These are phyloP conservation scores for Lasiosphaeris hirsuta DNA, from an alignment of 495 filamentous ascomycete genomes.

Conservation along the genomic window DNA sequence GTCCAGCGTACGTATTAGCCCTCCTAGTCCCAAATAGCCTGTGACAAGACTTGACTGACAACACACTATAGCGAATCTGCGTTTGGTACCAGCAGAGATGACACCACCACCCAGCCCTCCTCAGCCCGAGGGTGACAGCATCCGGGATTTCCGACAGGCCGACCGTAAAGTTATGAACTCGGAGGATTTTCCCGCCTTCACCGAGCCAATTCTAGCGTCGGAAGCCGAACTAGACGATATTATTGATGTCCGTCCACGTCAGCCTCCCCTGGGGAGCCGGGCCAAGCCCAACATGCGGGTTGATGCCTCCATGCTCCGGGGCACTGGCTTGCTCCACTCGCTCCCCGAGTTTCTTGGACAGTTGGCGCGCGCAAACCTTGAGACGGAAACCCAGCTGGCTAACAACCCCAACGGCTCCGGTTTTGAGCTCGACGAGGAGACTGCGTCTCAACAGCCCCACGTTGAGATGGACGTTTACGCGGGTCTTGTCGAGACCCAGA, in stretches of 20 bases:
- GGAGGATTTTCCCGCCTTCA: constrained; percentile 22
- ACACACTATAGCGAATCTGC: constrained; percentile 8
- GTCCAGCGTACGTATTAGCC: constrained; percentile 10
- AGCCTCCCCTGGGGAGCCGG: background rate
- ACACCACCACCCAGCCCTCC: constrained; percentile 1
- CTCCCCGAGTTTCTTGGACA: constrained; percentile 30
- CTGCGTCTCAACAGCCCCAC: constrained; percentile 14
- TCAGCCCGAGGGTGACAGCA: constrained; percentile 17
- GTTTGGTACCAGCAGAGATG: constrained; percentile 14
- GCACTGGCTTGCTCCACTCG: constrained; percentile 19
- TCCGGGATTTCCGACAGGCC: constrained; percentile 9
- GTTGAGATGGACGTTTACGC: constrained; percentile 26
- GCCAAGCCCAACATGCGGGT: constrained; percentile 22
- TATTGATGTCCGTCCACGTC: constrained; percentile 17
- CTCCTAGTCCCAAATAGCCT: background rate
- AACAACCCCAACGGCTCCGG: constrained; percentile 17
- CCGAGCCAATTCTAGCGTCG: constrained; percentile 26
- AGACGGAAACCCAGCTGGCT: constrained; percentile 23
- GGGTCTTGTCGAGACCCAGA: constrained; percentile 20
- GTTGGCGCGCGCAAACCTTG: constrained; percentile 26
- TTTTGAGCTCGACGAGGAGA: constrained; percentile 12
- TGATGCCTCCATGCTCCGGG: constrained; percentile 21
- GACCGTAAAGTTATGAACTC: constrained; percentile 17
- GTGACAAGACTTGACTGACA: background rate
- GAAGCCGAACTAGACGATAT: constrained; percentile 23